These are phyloP conservation scores for Rhizopus stolonifer DNA, from an alignment of 371 early-diverging fungal species.

Conservation along the genomic window DNA sequence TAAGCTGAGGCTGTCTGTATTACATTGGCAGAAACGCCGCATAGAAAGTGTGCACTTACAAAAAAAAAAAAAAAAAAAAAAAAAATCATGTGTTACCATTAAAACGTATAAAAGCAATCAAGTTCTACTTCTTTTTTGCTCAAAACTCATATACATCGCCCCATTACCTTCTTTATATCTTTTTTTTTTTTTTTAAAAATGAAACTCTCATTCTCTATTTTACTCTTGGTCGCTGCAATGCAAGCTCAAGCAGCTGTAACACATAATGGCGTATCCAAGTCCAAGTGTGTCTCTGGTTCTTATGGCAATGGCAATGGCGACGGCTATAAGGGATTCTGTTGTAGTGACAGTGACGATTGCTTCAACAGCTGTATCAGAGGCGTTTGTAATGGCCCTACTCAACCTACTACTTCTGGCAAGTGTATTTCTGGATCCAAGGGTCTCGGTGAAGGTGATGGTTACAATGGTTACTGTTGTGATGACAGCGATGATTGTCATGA, in stretches of 20 bases:
- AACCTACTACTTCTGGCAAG: background rate
- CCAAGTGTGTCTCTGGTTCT: conserved; percentile 2
- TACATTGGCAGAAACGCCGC: too few species aligned
- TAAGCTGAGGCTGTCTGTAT: too few species aligned
- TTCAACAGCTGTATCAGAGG: conserved; percentile 3
- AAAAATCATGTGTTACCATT: too few species aligned
- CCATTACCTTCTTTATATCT: too few species aligned
- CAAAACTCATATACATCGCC: too few species aligned
- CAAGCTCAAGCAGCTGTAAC: background rate
- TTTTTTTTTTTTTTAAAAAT: background rate
- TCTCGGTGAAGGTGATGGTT: background rate
- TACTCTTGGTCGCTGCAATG: conserved; percentile 1
- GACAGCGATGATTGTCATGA: background rate
- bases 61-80: too few species aligned
- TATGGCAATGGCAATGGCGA: background rate
- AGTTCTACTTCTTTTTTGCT: background rate
- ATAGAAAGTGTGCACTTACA: too few species aligned
- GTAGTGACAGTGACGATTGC: conserved; percentile 3
- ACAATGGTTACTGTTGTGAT: background rate
- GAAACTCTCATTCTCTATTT: conserved; percentile 1
- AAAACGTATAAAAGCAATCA: background rate
- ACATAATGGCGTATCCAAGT: background rate
- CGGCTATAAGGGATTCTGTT: conserved; percentile 5
- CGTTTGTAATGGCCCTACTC: background rate
- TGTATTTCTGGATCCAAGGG: background rate